phyloP scores from a whole-genome alignment of 768 basidiomycete genomes.

The Leccinellum luteum region DNA sequence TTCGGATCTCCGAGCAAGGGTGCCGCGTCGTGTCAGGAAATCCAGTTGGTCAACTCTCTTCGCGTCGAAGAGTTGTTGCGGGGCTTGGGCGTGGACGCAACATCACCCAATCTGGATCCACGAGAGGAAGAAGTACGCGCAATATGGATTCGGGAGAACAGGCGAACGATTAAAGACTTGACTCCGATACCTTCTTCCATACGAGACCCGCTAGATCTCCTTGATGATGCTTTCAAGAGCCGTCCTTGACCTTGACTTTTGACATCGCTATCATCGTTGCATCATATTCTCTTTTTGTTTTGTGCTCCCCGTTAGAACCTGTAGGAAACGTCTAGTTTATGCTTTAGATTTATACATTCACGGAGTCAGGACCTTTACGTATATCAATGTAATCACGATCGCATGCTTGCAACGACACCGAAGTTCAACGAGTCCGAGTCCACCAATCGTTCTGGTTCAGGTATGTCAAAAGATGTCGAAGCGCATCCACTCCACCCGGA shows the following conservation, averaged over 20 bases:
- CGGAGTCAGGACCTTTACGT: slow-evolving; percentile 2
- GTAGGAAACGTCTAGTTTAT: slow-evolving; percentile 15
- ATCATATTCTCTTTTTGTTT: slow-evolving; percentile 4
- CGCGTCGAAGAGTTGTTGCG: slow-evolving; percentile 68
- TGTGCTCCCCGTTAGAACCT: slow-evolving; percentile 7
- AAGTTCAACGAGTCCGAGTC: slow-evolving; percentile 22
- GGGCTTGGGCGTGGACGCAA: slow-evolving; percentile 48
- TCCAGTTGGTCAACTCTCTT: slow-evolving; percentile 56
- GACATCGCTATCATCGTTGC: slow-evolving; percentile 7
- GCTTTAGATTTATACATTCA: slow-evolving; percentile 26
- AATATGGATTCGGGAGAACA: slow-evolving; percentile 42
- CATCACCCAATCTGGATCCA: slow-evolving; percentile 29
- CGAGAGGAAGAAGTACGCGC: slow-evolving; percentile 43
- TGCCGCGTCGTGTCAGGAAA: slow-evolving; percentile 40
- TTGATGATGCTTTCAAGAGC: slow-evolving; percentile 34
- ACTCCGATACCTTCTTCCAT: slow-evolving; percentile 17
- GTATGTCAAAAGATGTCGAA: slow-evolving; percentile 53
- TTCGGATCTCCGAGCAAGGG: slow-evolving; percentile 41
- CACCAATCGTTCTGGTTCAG: slow-evolving; percentile 62
- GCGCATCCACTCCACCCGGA: slow-evolving; percentile 50
- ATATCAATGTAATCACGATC: slow-evolving; percentile 10
- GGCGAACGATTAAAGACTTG: slow-evolving; percentile 37
- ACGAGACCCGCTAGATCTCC: slow-evolving; percentile 9
- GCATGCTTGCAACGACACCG: slow-evolving; percentile 8
- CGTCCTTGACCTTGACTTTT: slow-evolving; percentile 19